These are phyloP conservation scores for Lepidium didymum DNA, from an alignment of 345 rosid genomes.

Conservation along the genomic window DNA sequence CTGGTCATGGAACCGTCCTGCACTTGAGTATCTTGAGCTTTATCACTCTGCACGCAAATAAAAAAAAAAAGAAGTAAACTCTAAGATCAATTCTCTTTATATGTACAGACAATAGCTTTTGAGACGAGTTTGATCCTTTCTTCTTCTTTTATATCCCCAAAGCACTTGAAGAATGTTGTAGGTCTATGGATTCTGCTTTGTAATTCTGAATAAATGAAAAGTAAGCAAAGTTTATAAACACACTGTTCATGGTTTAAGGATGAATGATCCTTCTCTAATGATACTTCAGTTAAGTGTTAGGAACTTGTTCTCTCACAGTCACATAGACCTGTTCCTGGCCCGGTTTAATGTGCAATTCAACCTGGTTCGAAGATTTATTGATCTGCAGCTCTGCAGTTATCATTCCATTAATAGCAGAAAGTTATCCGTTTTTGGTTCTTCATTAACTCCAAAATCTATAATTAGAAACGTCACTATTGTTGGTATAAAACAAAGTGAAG, in stretches of 20 bases:
- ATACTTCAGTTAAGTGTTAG: too few relatives aligned
- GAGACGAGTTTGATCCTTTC: slow-evolving; percentile 10
- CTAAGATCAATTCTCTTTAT: neutral
- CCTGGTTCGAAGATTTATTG: neutral
- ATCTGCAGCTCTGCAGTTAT: slow-evolving; percentile 12
- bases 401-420: slow-evolving; percentile 1
- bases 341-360: neutral
- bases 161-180: neutral
- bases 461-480: slow-evolving; percentile 9
- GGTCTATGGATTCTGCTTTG: neutral
- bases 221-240: neutral
- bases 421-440: neutral
- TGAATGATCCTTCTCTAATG: too few relatives aligned
- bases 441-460: neutral
- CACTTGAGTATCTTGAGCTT: slow-evolving; percentile 92
- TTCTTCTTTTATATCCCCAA: neutral
- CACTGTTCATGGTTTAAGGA: neutral
- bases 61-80: neutral
- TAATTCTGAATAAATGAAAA: slow-evolving; percentile 11
- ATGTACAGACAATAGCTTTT: slow-evolving; percentile 16
- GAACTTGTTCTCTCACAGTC: too few relatives aligned
- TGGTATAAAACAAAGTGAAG: neutral
- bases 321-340: neutral
- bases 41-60: slow-evolving; percentile 77
- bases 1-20: slow-evolving; percentile 99